phyloP scores from a whole-genome alignment of 75 land plant genomes.

The Picea glauca region DNA sequence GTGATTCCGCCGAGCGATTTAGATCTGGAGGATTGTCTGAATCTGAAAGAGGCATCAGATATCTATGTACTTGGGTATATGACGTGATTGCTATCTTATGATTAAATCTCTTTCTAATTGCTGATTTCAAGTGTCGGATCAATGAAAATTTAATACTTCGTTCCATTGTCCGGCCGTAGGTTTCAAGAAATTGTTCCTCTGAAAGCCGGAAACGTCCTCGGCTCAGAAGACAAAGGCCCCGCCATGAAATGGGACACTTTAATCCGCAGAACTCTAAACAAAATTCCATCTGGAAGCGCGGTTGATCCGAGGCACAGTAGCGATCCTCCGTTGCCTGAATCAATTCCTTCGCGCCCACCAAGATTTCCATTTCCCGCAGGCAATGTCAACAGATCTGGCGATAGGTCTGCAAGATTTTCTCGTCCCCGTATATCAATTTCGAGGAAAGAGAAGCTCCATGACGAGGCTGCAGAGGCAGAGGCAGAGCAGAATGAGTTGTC shows the following conservation, averaged over 20 bases:
- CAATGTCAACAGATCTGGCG: too few relatives aligned
- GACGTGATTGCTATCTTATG: too few relatives aligned
- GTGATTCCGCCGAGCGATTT: constrained; percentile 40
- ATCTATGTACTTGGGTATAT: constrained; percentile 73
- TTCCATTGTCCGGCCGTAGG: constrained; percentile 21
- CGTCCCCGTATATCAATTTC: too few relatives aligned
- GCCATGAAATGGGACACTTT: constrained; percentile 64
- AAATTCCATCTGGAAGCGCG: not conserved
- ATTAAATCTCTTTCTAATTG: too few relatives aligned
- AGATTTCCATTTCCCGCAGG: too few relatives aligned
- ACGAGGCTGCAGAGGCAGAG: not conserved
- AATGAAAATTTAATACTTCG: too few relatives aligned
- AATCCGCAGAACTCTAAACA: constrained; percentile 54
- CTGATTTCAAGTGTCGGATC: too few relatives aligned
- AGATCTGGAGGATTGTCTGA: constrained; percentile 49
- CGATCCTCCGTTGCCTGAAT: not conserved
- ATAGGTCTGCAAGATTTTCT: not conserved
- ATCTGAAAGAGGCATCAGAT: constrained; percentile 31
- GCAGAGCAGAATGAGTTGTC: not conserved
- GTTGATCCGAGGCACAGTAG: not conserved
- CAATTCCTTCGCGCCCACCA: not conserved
- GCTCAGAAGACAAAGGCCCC: constrained; percentile 69
- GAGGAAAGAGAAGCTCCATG: constrained; percentile 14
- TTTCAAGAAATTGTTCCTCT: constrained; percentile 89
- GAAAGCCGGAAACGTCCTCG: constrained; percentile 74